Evolutionary conservation across 805 yeast genomes (phyloP).

Genomic region (Henningerozyma blattae): DNA sequence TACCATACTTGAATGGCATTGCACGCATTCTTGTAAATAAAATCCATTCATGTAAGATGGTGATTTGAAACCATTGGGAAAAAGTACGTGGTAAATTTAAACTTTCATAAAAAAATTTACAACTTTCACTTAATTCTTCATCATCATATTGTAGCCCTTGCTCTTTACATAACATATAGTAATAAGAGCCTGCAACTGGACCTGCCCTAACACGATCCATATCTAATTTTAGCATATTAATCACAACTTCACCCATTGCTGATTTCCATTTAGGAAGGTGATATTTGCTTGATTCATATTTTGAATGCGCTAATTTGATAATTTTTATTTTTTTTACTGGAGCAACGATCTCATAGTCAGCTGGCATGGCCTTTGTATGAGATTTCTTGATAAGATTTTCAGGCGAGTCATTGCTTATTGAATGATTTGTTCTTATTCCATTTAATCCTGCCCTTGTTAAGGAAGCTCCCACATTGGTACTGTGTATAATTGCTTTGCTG

Average conservation of each 20-base stretch:
- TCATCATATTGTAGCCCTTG: conserved; percentile 74
- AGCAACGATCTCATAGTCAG: conserved; percentile 17
- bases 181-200: conserved; percentile 82
- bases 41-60: conserved; percentile 87
- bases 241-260: conserved; percentile 52
- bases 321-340: conserved; percentile 20
- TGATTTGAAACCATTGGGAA: conserved; percentile 93
- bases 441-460: too few species aligned
- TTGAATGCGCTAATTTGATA: conserved; percentile 27
- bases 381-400: conserved; percentile 16
- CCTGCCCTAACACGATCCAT: conserved; percentile 92
- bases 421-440: too few species aligned
- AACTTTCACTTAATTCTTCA: conserved; percentile 59
- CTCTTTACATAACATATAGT: conserved; percentile 74
- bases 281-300: conserved; percentile 27
- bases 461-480: not conserved
- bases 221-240: conserved; percentile 55
- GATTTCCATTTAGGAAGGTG: conserved; percentile 39
- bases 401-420: conserved; percentile 12
- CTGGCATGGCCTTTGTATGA: conserved; percentile 11
- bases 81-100: conserved; percentile 75
- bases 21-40: conserved; percentile 92
- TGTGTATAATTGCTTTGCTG: too few species aligned
- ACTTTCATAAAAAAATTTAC: conserved; percentile 76
- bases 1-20: conserved; percentile 81